Conservation (phyloP, 345 rosid species). For the Eucalyptus sp. region DNA sequence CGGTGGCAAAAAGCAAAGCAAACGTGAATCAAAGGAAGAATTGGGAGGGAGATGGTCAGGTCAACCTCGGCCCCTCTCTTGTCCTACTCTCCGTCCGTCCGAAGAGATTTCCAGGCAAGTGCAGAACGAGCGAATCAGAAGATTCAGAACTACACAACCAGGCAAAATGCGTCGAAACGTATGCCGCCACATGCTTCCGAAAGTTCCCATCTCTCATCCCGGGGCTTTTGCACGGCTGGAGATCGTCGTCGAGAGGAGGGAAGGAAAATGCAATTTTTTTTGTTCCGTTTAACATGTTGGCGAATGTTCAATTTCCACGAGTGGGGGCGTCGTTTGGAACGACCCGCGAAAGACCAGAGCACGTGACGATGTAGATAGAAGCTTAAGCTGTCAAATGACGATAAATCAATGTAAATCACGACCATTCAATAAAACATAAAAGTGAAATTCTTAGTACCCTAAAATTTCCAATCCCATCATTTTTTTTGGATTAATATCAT, state of each 20-base stretch:
- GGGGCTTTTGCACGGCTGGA: neutral
- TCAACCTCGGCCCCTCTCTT: neutral
- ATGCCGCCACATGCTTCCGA: neutral
- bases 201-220: neutral
- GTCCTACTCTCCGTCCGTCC: neutral
- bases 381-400: neutral
- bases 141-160: neutral
- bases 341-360: neutral
- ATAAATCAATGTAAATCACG: neutral
- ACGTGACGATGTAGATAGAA: accelerated
- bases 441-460: neutral
- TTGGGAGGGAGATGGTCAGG: neutral
- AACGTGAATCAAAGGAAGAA: neutral
- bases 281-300: neutral
- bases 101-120: neutral
- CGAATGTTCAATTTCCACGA: neutral
- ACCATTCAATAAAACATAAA: neutral
- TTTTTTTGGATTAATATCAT: neutral
- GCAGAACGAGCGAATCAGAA: neutral
- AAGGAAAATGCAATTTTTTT: neutral
- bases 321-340: neutral
- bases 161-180: neutral
- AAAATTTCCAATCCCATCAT: neutral
- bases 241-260: neutral
- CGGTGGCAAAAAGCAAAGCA: neutral